Evolutionary conservation across 257 asterid species (phyloP).

Genomic region (Solanum corneliomulleri): DNA sequence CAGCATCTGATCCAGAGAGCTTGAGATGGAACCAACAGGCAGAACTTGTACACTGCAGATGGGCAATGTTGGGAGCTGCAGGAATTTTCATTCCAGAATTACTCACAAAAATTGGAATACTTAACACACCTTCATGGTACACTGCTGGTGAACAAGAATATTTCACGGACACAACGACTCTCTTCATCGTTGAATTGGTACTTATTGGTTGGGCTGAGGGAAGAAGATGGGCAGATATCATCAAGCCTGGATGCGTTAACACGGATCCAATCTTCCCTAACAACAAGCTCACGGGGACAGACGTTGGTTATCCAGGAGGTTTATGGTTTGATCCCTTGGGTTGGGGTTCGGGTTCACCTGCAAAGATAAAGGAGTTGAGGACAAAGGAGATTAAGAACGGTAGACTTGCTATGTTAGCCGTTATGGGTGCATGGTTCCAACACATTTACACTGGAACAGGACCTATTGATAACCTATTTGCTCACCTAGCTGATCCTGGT

Average conservation of each 20-base stretch:
- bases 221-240: conserved; percentile 94
- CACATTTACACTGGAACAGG: conserved; percentile 95
- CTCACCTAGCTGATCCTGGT: conserved; percentile 97
- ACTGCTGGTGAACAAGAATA: conserved; percentile 86
- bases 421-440: conserved; percentile 99
- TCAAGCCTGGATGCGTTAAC: conserved; percentile 89
- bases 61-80: conserved; percentile 99
- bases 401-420: conserved; percentile 90
- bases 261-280: conserved; percentile 97
- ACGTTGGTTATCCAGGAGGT: conserved; percentile 94
- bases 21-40: conserved; percentile 87
- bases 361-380: conserved; percentile 74
- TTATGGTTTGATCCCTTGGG: conserved; percentile 97
- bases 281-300: conserved; percentile 98
- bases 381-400: conserved; percentile 98
- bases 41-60: conserved; percentile 89
- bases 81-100: conserved; percentile 96
- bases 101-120: conserved; percentile 82
- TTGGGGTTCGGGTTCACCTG: conserved; percentile 80
- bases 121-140: conserved; percentile 99
- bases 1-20: conserved; percentile 94
- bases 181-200: conserved; percentile 65
- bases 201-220: conserved; percentile 99
- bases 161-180: conserved; percentile 92
- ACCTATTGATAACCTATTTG: conserved; percentile 92